phyloP scores from a whole-genome alignment of 2,329 filamentous ascomycete genomes.

The Ophiostoma populinum region DNA sequence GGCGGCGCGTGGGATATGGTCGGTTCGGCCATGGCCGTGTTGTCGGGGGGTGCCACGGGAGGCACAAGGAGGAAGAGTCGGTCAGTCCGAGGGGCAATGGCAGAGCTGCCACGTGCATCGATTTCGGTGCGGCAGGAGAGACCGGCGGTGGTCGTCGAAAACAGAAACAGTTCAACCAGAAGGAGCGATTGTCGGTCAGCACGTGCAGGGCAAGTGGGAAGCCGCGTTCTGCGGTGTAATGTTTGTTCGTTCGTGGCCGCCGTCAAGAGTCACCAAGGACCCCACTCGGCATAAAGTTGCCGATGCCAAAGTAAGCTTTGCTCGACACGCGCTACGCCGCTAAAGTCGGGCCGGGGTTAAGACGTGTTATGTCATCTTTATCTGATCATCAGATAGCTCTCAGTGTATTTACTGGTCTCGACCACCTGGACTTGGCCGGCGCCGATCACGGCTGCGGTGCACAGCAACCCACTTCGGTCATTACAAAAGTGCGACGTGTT shows the following conservation, averaged over 20 bases:
- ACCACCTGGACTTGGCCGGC: no score
- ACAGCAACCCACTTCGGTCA: no score
- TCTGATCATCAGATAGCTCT: background rate
- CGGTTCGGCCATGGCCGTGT: background rate
- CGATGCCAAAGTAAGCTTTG: background rate
- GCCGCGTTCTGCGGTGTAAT: background rate
- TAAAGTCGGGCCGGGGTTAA: background rate
- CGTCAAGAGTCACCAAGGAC: no score
- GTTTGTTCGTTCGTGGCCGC: background rate
- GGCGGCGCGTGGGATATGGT: background rate
- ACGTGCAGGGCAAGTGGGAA: no score
- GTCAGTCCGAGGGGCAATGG: no score
- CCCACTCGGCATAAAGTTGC: slow-evolving; percentile 1
- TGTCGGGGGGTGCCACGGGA: background rate
- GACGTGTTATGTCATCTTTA: background rate
- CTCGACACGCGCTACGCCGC: no score
- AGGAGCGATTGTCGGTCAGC: background rate
- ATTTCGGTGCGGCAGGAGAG: background rate
- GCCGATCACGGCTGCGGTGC: no score
- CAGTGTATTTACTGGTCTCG: background rate
- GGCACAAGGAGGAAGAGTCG: no score
- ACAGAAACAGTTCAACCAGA: background rate
- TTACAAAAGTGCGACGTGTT: no score
- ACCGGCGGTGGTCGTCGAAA: background rate
- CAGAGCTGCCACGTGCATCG: no score